Evolutionary conservation across 306 rosid genomes (phyloP), one percentile per base, ranked within the genome.

Genomic region (Casuarina cunninghamiana): DNA sequence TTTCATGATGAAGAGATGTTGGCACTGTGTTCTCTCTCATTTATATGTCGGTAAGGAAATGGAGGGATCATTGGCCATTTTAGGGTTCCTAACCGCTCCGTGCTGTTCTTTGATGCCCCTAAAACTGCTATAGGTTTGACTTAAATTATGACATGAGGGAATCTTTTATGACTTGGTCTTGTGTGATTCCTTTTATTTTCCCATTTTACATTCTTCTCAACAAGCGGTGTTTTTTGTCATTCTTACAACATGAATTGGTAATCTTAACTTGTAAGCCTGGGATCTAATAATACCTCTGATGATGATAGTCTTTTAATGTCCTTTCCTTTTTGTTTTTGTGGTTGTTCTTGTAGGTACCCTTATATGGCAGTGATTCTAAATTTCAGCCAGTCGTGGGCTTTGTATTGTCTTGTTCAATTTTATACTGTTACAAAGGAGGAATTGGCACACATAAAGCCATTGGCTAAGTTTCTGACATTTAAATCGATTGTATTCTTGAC

Each of bases 361-460:
- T 96, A 96, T 81, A 79, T 91, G 65, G 99, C 99, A 16, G 98
- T 96, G 88, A 90, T 93, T 83, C 87, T 96, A 75, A 96, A 96
- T 86, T 96, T 96, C 86, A 96, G 97, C 84, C 99, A 96, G 85
- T 88, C 99, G 0, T 96, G 98, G 98, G 99, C 99, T 69, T 86
- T 96, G 84, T 96, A 96, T 81, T 96, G 99, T 85, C 96, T 96
- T 55, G 97, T 96, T 89, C 98, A 91, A 69, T 96, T 96, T 88
- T 96, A 96, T 77, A 37, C 95, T 39, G 94, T 89, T 71, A 93
- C 98, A 57, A 93, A 93, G 90, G 97, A 86, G 11, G 96, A 91
- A 84, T 80, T 93, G 88, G 91, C 92, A 55, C 99, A 89, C 78
- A 96, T 96, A 87, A 87, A 96, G 77, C 99, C 99, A 38, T 80